Evolutionary conservation across 73 alveolate genomes (phyloP), one percentile per base, ranked within the genome.

Genomic region (Paramecium primaurelia): DNA sequence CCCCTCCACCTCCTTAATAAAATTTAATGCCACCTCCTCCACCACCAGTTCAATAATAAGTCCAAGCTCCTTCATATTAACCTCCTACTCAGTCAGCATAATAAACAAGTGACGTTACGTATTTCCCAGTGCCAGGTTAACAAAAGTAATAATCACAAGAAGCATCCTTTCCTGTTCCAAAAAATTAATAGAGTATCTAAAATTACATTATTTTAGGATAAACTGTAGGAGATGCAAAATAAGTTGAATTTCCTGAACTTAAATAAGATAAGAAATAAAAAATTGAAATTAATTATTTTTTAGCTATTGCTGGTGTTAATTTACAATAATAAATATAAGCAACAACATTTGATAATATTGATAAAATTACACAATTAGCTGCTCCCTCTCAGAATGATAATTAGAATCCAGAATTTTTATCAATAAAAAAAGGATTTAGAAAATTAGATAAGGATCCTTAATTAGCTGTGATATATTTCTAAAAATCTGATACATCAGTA

Each of bases 51-150:
- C 8, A 40, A 40, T 10, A 40, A 40, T 40, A 40, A 40, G 49
- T 10, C 1, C 58, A 10, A 9, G 12, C 86, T 32, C 30, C 47
- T 3, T 32, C 34, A 71, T 26, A 32, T n/a, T 20, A 34, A 37
- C 18, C 38, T 4, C 87, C 64, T 30, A 36, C 87, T 38, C 18
- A 73, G 10, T 28, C 87, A 80, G 22, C 38, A 14, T 49, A 80
- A 25, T 42, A 80, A 80, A 11, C 75, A 26, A 45, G 58, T 45
- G 91, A 80, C 28, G 64, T 73, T 11, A 80, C 91, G 2, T 80
- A 45, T 49, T 80, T 80, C 54, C 91, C 91, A 8, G 75, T 45
- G 1, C 91, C 91, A 10, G 91, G 91, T 14, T 80, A 80, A 80
- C 18, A 45, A 49, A 32, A 80, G 49, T n/a, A 80, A 26, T 32